phyloP scores from a whole-genome alignment of 306 rosid species.

The Astragalus glycyphyllos region DNA sequence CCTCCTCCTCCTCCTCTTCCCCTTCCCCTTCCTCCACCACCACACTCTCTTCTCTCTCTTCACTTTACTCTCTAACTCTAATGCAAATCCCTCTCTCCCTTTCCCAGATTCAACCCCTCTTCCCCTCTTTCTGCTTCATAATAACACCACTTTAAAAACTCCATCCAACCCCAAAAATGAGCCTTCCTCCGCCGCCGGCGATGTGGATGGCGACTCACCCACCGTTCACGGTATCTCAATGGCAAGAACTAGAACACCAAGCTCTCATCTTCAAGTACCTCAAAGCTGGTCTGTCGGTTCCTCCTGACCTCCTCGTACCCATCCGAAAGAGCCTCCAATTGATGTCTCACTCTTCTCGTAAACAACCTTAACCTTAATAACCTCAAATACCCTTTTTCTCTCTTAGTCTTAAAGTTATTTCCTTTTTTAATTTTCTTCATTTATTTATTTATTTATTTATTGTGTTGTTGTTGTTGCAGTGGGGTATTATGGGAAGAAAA shows the following conservation, averaged over 20 bases:
- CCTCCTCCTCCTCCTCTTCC: slow-evolving; percentile 10
- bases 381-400: background rate
- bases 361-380: slow-evolving; percentile 22
- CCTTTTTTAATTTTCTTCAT: background rate
- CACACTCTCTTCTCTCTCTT: slow-evolving; percentile 28
- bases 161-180: slow-evolving; percentile 35
- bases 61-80: slow-evolving; percentile 14
- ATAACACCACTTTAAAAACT: background rate
- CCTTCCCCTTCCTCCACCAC: background rate
- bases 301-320: slow-evolving; percentile 83
- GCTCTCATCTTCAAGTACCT: slow-evolving; percentile 88
- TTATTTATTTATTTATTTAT: too few relatives aligned
- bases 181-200: slow-evolving; percentile 44
- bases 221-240: slow-evolving; percentile 84
- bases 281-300: slow-evolving; percentile 80
- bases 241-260: slow-evolving; percentile 93
- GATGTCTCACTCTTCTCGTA: slow-evolving; percentile 73
- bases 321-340: slow-evolving; percentile 78
- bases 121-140: background rate
- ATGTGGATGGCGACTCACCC: slow-evolving; percentile 59
- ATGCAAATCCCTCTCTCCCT: background rate
- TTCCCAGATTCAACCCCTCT: background rate
- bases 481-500: slow-evolving; percentile 85
- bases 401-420: slow-evolving; percentile 2
- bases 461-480: slow-evolving; percentile 45